Evolutionary conservation across 306 rosid genomes (phyloP).

Genomic region (Fragaria iinumae): DNA sequence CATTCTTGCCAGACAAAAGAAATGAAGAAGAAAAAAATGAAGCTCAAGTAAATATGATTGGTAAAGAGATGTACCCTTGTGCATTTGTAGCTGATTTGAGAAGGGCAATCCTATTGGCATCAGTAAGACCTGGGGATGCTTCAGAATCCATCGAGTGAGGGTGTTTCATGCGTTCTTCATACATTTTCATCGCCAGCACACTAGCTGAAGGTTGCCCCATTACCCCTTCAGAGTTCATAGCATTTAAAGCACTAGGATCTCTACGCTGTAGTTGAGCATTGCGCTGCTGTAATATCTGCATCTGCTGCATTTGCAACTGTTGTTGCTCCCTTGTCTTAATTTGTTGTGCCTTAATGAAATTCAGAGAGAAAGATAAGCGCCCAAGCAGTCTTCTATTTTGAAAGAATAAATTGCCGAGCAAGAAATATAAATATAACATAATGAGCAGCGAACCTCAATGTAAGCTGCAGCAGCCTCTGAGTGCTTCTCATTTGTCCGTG

Average conservation of each 20-base stretch:
- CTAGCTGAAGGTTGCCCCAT: constrained; percentile 86
- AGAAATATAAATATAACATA: neutral
- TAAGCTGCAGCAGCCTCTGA: constrained; percentile 86
- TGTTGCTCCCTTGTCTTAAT: constrained; percentile 74
- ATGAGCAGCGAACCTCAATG: constrained; percentile 54
- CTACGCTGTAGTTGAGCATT: constrained; percentile 80
- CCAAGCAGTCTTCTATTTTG: neutral
- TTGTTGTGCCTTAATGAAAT: constrained; percentile 57
- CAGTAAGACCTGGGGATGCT: constrained; percentile 76
- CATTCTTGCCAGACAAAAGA: constrained; percentile 6
- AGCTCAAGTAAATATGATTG: neutral
- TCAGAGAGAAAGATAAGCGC: neutral
- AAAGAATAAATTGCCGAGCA: neutral
- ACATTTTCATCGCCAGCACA: constrained; percentile 85
- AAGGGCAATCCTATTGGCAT: constrained; percentile 72
- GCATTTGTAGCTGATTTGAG: constrained; percentile 71
- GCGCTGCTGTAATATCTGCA: constrained; percentile 66
- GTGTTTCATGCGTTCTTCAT: constrained; percentile 83
- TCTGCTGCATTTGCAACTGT: constrained; percentile 78
- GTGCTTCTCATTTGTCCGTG: constrained; percentile 90
- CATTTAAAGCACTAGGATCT: constrained; percentile 69
- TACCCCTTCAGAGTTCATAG: constrained; percentile 70
- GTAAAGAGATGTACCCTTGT: constrained; percentile 51
- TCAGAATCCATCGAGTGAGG: constrained; percentile 73
- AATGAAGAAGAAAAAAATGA: neutral